Evolutionary conservation across 116 monocot species (phyloP).

Genomic region (Zostera marina): DNA sequence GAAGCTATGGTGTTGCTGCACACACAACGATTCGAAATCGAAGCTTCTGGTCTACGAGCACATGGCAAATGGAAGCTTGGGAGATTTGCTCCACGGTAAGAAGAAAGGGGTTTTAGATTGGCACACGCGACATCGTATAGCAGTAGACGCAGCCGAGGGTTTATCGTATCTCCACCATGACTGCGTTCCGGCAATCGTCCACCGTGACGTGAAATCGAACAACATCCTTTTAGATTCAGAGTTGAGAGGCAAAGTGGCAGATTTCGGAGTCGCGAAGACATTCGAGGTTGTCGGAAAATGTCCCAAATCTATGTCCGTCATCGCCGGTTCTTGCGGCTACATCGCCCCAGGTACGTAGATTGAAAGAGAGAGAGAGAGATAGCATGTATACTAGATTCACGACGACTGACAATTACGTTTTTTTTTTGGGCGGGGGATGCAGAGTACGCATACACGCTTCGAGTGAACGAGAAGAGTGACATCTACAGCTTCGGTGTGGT

Average conservation of each 20-base stretch:
- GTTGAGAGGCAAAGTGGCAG: slow-evolving; percentile 43
- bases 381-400: too few species aligned
- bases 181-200: slow-evolving; percentile 60
- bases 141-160: slow-evolving; percentile 60
- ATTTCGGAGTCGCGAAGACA: slow-evolving; percentile 67
- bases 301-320: slow-evolving; percentile 48
- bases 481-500: slow-evolving; percentile 67
- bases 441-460: slow-evolving; percentile 68
- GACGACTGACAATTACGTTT: too few species aligned
- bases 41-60: slow-evolving; percentile 73
- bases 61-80: slow-evolving; percentile 73
- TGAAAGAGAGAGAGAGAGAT: too few species aligned
- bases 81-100: slow-evolving; percentile 48
- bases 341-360: slow-evolving; percentile 55
- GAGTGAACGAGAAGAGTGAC: slow-evolving; percentile 67
- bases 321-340: slow-evolving; percentile 77
- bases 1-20: slow-evolving; percentile 55
- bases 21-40: slow-evolving; percentile 40
- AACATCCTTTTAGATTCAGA: slow-evolving; percentile 64
- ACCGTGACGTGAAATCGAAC: slow-evolving; percentile 75
- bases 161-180: slow-evolving; percentile 70
- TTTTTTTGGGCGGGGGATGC: slow-evolving; percentile 5
- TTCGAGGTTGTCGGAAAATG: slow-evolving; percentile 24
- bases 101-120: slow-evolving; percentile 51
- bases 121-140: slow-evolving; percentile 56